These are phyloP conservation scores for Neurospora sp. DNA, from an alignment of 495 filamentous ascomycete genomes.

Conservation along the genomic window DNA sequence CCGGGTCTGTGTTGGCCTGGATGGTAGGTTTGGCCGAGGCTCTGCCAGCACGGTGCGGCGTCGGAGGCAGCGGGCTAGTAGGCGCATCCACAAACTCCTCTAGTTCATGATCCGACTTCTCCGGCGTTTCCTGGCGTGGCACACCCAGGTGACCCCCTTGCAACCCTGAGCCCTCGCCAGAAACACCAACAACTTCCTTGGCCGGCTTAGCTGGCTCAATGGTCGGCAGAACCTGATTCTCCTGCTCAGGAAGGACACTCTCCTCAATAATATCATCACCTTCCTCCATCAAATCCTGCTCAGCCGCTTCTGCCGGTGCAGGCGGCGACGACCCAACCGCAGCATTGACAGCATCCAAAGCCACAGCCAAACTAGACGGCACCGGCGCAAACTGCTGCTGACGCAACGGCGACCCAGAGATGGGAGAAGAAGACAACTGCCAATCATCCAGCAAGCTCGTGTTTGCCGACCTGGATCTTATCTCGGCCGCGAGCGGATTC, in stretches of 20 bases:
- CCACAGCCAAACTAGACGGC: neutral
- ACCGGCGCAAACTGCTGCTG: neutral
- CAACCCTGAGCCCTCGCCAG: neutral
- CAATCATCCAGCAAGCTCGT: constrained; percentile 33
- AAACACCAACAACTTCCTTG: neutral
- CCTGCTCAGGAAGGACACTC: constrained; percentile 10
- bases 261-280: constrained; percentile 19
- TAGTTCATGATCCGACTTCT: constrained; percentile 26
- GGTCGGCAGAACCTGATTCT: neutral
- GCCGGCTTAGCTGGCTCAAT: neutral
- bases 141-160: neutral
- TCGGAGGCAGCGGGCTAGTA: constrained; percentile 25
- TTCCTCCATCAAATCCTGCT: constrained; percentile 1
- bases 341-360: neutral
- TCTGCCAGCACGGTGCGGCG: constrained; percentile 8
- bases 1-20: neutral
- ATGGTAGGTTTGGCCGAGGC: neutral
- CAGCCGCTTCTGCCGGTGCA: neutral
- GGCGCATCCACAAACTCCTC: constrained; percentile 35
- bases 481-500: constrained; percentile 42
- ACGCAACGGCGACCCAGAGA: constrained; percentile 30
- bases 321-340: neutral
- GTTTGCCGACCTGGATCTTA: constrained; percentile 30
- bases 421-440: constrained; percentile 37
- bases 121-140: constrained; percentile 16